Evolutionary conservation across 805 yeast genomes (phyloP).

Genomic region (Starmerella bombi): DNA sequence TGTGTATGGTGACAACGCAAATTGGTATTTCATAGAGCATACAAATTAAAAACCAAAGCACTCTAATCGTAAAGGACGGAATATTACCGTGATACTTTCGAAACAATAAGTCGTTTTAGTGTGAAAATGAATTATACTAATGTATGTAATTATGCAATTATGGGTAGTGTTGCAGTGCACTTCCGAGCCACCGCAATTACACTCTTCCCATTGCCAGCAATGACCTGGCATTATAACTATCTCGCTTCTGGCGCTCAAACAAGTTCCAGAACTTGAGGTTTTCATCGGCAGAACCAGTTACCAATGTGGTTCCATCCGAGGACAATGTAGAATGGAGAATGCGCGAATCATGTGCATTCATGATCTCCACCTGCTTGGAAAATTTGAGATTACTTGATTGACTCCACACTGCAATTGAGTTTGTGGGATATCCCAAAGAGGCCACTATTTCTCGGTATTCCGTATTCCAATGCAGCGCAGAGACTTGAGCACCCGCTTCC

Average conservation of each 20-base stretch:
- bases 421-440: slow-evolving; percentile 86
- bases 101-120: too few species aligned
- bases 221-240: not conserved
- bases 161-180: too few species aligned
- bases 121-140: too few species aligned
- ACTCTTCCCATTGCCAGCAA: slow-evolving; percentile 1
- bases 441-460: slow-evolving; percentile 61
- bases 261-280: slow-evolving; percentile 89
- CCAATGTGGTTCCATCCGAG: slow-evolving; percentile 81
- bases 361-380: slow-evolving; percentile 78
- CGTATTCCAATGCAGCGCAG: slow-evolving; percentile 81
- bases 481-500: slow-evolving; percentile 86
- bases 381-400: slow-evolving; percentile 50
- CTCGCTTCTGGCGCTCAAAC: slow-evolving; percentile 39
- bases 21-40: too few species aligned
- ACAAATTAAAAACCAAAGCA: too few species aligned
- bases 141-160: too few species aligned
- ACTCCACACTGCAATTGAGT: slow-evolving; percentile 68
- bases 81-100: too few species aligned
- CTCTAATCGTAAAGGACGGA: too few species aligned
- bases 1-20: too few species aligned
- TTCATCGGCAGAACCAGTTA: slow-evolving; percentile 94
- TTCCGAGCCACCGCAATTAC: too few species aligned
- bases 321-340: slow-evolving; percentile 71
- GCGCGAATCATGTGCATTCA: slow-evolving; percentile 74